Conservation (phyloP, 2,329 filamentous ascomycete species). For the Nigrograna mackinnonii region DNA sequence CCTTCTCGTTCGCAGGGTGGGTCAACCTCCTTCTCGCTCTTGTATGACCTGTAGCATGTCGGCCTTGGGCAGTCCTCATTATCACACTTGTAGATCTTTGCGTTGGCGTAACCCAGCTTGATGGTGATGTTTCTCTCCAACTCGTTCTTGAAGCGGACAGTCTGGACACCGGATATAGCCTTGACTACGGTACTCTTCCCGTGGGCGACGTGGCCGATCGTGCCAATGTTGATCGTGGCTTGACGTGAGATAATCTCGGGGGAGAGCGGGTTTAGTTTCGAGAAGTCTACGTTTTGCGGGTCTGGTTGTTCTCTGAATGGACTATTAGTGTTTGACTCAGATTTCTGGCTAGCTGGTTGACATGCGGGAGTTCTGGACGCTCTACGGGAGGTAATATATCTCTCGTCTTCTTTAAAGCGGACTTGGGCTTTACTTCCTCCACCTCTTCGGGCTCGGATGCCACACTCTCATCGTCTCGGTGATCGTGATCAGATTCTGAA, state of each 20-base stretch:
- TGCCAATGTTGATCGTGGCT: conserved; percentile 98
- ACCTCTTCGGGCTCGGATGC: conserved; percentile 78
- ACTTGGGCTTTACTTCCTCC: conserved; percentile 67
- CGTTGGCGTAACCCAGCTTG: conserved; percentile 99
- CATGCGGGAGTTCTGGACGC: conserved; percentile 67
- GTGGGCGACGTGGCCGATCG: conserved; percentile 98
- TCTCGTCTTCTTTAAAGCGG: conserved; percentile 80
- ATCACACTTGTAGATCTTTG: conserved; percentile 99
- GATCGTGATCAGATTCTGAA: conserved; percentile 44
- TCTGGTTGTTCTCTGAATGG: conserved; percentile 79
- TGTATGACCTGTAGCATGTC: conserved; percentile 94
- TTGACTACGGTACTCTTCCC: conserved; percentile 99
- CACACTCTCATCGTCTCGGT: conserved; percentile 52
- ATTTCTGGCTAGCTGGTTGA: background rate
- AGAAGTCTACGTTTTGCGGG: conserved; percentile 83
- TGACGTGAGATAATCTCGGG: conserved; percentile 97
- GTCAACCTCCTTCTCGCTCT: conserved; percentile 98
- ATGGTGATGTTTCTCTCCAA: conserved; percentile 99
- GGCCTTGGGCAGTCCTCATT: conserved; percentile 88
- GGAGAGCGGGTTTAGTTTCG: conserved; percentile 78
- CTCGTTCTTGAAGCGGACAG: conserved; percentile 99
- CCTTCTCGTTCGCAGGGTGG: conserved; percentile 94
- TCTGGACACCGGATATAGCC: conserved; percentile 98
- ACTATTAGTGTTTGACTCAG: conserved; percentile 21
- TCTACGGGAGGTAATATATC: conserved; percentile 59